phyloP scores from a whole-genome alignment of 192 early-diverging fungal genomes.

The Kappamyces sp. region DNA sequence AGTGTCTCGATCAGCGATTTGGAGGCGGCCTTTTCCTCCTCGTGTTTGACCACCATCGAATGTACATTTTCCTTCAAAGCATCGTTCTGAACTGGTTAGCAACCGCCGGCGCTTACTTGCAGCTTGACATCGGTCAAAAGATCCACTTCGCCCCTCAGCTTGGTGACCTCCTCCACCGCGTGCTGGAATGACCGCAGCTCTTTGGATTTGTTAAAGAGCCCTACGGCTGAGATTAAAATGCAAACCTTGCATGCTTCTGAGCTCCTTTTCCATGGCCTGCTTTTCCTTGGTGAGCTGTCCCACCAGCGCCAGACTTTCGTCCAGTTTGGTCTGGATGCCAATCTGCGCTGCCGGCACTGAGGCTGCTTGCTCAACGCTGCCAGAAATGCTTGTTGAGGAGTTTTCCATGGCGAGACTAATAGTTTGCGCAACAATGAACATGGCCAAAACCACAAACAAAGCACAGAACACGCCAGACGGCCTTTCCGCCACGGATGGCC shows the following conservation, averaged over 20 bases:
- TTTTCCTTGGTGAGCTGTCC: constrained; percentile 9
- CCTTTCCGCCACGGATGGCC: too few species aligned
- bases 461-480: too few species aligned
- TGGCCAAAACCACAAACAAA: too few species aligned
- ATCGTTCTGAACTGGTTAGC: constrained; percentile 11
- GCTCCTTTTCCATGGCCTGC: constrained; percentile 9
- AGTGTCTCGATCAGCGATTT: too few species aligned
- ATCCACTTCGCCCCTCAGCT: constrained; percentile 4
- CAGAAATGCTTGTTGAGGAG: too few species aligned
- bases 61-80: constrained; percentile 7
- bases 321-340: background rate
- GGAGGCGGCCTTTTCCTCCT: constrained; percentile 3
- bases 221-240: background rate
- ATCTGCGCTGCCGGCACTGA: too few species aligned
- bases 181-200: constrained; percentile 10
- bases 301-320: constrained; percentile 1
- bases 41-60: constrained; percentile 9
- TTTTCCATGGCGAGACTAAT: too few species aligned
- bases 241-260: background rate
- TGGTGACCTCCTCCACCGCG: constrained; percentile 3
- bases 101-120: background rate
- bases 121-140: constrained; percentile 5
- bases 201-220: constrained; percentile 9
- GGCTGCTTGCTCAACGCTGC: too few species aligned
- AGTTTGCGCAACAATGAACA: too few species aligned